Percentiles rank a stretch among this genome's conserved stretches.
These are phyloP conservation scores for Whalleya microplaca DNA, from an alignment of 2,329 filamentous ascomycete species.

Conservation along the genomic window DNA sequence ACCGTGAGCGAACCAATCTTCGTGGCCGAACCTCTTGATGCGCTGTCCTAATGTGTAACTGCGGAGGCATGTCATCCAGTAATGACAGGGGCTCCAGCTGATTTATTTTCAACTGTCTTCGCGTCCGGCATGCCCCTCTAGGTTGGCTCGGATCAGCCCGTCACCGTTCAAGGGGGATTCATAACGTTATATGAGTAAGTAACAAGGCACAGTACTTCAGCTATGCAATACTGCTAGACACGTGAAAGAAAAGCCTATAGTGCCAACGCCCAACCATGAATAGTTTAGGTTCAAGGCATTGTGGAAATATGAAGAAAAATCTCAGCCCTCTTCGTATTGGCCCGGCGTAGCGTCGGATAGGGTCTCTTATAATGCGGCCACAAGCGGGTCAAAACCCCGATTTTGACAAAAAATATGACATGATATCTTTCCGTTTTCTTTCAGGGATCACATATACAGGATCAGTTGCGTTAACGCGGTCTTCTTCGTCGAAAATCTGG, in stretches of 20 bases:
- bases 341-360: slow-evolving; percentile 35
- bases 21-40: slow-evolving; percentile 25
- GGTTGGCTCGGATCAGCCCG: slow-evolving; percentile 24
- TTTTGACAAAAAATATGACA: slow-evolving; percentile 66
- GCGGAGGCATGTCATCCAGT: slow-evolving; percentile 27
- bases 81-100: slow-evolving; percentile 24
- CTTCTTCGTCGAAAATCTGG: slow-evolving; percentile 71
- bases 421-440: slow-evolving; percentile 65
- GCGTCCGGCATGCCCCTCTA: slow-evolving; percentile 19
- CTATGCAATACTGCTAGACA: slow-evolving; percentile 22
- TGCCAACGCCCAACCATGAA: slow-evolving; percentile 12
- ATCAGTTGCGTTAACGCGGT: slow-evolving; percentile 73
- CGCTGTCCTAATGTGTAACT: slow-evolving; percentile 30
- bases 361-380: slow-evolving; percentile 39
- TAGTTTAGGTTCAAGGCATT: slow-evolving; percentile 17
- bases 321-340: slow-evolving; percentile 34
- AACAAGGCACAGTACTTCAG: slow-evolving; percentile 19
- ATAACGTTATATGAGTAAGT: slow-evolving; percentile 25
- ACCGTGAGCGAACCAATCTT: slow-evolving; percentile 26
- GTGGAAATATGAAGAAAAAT: slow-evolving; percentile 27
- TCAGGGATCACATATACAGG: slow-evolving; percentile 86
- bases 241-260: slow-evolving; percentile 25
- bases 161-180: slow-evolving; percentile 14
- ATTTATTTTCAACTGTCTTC: slow-evolving; percentile 17
- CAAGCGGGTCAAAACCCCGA: slow-evolving; percentile 54